A percentile compares a stretch with the other conserved stretches of the same genome.
These are phyloP conservation scores for Leucocoprinus birnbaumii DNA, from an alignment of 768 basidiomycete genomes.

Conservation along the genomic window DNA sequence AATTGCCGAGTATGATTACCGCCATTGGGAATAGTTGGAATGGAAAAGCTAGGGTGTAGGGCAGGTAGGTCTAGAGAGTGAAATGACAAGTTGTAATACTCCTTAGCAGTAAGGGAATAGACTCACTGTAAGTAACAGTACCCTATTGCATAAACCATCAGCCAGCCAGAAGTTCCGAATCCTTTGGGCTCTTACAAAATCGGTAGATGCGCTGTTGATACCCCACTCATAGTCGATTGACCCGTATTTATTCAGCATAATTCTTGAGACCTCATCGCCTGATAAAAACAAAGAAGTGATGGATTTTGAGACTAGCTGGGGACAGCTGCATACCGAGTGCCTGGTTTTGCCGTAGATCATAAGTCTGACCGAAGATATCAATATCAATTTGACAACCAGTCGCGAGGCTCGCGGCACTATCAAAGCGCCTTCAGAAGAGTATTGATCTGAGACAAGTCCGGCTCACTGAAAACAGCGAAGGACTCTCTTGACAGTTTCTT, in stretches of 20 bases:
- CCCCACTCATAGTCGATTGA: no score
- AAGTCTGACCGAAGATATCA: slow-evolving; percentile 47
- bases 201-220: no score
- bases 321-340: slow-evolving; percentile 46
- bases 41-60: slow-evolving; percentile 78
- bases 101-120: no score
- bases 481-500: slow-evolving; percentile 53
- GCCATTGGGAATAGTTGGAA: slow-evolving; percentile 70
- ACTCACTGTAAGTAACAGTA: background rate
- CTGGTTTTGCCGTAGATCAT: slow-evolving; percentile 58
- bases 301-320: no score
- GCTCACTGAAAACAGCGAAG: slow-evolving; percentile 70
- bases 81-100: background rate
- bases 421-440: background rate
- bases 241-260: no score
- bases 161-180: no score
- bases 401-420: slow-evolving; percentile 52
- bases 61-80: slow-evolving; percentile 48
- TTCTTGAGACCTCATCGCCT: no score
- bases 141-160: no score
- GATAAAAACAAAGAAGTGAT: no score
- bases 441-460: background rate
- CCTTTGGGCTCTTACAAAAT: no score
- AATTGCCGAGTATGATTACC: slow-evolving; percentile 80
- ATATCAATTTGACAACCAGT: slow-evolving; percentile 49